Percentiles rank a stretch among this genome's conserved stretches.
Evolutionary conservation across 768 basidiomycete genomes (phyloP).

Genomic region (Leucocoprinus leucothites): DNA sequence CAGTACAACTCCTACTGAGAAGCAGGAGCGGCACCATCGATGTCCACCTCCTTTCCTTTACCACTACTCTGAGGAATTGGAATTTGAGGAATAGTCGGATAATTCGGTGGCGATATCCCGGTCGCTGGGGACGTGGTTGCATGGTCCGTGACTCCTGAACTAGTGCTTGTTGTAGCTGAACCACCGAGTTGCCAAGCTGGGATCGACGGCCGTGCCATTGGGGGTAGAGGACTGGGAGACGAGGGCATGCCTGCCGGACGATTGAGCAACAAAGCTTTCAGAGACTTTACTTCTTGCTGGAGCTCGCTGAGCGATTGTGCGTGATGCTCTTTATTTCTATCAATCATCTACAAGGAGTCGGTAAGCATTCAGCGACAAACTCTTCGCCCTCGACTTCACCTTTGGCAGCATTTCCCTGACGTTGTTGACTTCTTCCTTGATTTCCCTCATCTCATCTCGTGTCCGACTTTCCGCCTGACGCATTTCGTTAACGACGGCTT

Average conservation of each 20-base stretch:
- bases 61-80: conserved; percentile 29
- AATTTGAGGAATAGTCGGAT: neutral
- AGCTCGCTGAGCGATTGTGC: conserved; percentile 80
- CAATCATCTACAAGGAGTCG: conserved; percentile 72
- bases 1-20: neutral
- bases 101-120: conserved; percentile 15
- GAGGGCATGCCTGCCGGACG: conserved; percentile 53
- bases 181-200: conserved; percentile 88
- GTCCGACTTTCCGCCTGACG: conserved; percentile 74
- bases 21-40: neutral
- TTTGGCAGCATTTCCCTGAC: conserved; percentile 92
- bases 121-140: conserved; percentile 21
- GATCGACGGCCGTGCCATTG: conserved; percentile 65
- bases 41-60: conserved; percentile 59
- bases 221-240: conserved; percentile 49
- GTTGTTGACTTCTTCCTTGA: conserved; percentile 87
- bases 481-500: conserved; percentile 70
- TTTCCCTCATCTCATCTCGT: conserved; percentile 86
- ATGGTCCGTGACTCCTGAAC: conserved; percentile 13
- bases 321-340: conserved; percentile 87
- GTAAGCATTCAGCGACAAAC: conserved; percentile 1
- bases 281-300: conserved; percentile 90
- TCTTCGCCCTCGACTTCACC: conserved; percentile 41
- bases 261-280: conserved; percentile 85
- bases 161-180: neutral